A percentile compares a stretch with the other conserved stretches of the same genome.
Evolutionary conservation across 768 basidiomycete species (phyloP).

Genomic region (Psilocybe subaeruginosa): DNA sequence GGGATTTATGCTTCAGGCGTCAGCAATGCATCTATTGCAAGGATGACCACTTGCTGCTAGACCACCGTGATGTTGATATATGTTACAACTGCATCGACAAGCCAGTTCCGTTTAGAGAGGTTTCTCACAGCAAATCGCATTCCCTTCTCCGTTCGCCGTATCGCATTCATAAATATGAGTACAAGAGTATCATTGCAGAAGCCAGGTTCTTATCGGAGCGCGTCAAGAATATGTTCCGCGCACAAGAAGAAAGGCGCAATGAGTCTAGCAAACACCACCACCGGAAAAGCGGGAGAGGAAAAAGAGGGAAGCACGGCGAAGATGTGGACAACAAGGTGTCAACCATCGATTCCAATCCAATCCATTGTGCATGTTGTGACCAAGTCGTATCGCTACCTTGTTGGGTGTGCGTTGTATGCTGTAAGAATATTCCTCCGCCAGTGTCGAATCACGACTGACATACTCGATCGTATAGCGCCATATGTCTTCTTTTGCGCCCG

Average conservation of each 20-base stretch:
- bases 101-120: background rate
- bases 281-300: background rate
- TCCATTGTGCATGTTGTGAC: constrained; percentile 8
- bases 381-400: constrained; percentile 10
- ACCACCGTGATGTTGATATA: constrained; percentile 9
- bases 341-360: background rate
- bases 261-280: background rate
- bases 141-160: constrained; percentile 13
- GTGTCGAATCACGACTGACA: background rate
- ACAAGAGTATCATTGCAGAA: constrained; percentile 4
- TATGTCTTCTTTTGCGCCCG: constrained; percentile 7
- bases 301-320: background rate
- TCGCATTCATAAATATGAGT: constrained; percentile 7
- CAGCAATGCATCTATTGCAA: constrained; percentile 18
- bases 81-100: constrained; percentile 15
- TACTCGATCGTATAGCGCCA: background rate
- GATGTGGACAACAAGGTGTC: background rate
- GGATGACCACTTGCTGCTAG: constrained; percentile 4
- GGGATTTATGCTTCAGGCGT: constrained; percentile 7
- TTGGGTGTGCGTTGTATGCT: constrained; percentile 15
- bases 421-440: constrained; percentile 1
- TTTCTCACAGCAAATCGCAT: constrained; percentile 8
- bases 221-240: constrained; percentile 13
- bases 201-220: constrained; percentile 11
- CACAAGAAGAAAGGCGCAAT: background rate